Evolutionary conservation across 257 asterid genomes (phyloP).

Genomic region (Plantago ovata): DNA sequence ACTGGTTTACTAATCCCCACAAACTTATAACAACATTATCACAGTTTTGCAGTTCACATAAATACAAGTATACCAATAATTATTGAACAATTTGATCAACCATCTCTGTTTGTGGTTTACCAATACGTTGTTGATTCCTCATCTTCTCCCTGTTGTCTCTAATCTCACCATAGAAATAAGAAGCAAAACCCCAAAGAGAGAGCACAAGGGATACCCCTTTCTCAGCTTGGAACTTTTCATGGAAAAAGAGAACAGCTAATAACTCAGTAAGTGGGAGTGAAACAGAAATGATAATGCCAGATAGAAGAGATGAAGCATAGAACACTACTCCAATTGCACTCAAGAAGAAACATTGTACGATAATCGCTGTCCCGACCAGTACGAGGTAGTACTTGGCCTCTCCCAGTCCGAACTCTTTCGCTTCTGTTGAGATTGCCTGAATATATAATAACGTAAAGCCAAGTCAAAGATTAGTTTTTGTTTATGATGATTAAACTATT

Average conservation of each 20-base stretch:
- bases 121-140: background rate
- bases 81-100: background rate
- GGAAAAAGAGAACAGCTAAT: conserved; percentile 11
- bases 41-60: too few relatives aligned
- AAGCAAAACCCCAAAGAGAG: conserved; percentile 18
- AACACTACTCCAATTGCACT: conserved; percentile 15
- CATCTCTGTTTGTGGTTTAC: background rate
- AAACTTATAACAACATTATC: too few relatives aligned
- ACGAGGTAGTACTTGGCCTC: conserved; percentile 1
- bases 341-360: conserved; percentile 16
- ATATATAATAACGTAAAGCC: background rate
- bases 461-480: too few relatives aligned
- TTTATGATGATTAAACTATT: too few relatives aligned
- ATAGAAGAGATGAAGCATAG: conserved; percentile 16
- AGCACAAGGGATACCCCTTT: conserved; percentile 16
- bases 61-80: background rate
- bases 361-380: background rate
- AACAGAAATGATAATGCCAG: conserved; percentile 6
- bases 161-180: conserved; percentile 6
- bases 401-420: conserved; percentile 10
- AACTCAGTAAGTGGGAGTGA: conserved; percentile 7
- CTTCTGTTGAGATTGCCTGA: conserved; percentile 14
- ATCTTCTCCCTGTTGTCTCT: background rate
- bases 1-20: too few relatives aligned
- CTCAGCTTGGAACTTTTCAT: conserved; percentile 17